A percentile compares a stretch with the other conserved stretches of the same genome.
Conservation (phyloP, 352 stramenopile species). For the Globisporangium cylindrosporum region DNA sequence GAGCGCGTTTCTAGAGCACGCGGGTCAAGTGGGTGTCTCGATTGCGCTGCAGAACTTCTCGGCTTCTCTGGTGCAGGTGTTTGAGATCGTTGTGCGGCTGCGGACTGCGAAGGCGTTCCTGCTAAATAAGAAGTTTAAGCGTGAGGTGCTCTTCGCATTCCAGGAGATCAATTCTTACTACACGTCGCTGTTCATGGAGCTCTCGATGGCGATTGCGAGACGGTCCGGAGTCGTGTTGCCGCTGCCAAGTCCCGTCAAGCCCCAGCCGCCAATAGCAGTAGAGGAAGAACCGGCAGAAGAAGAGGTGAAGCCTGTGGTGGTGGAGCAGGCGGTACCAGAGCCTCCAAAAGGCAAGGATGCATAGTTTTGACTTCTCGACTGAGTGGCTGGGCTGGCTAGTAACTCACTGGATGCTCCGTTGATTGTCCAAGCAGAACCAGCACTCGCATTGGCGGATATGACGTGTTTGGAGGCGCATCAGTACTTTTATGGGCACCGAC, state of each 20-base stretch:
- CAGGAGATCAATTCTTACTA: conserved; percentile 88
- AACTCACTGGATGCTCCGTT: background rate
- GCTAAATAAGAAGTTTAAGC: conserved; percentile 78
- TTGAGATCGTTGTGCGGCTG: conserved; percentile 49
- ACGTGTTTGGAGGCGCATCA: conserved; percentile 64
- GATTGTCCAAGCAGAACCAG: background rate
- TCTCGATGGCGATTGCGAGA: conserved; percentile 66
- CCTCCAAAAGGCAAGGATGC: background rate
- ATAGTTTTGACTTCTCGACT: background rate
- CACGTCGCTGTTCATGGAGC: conserved; percentile 79
- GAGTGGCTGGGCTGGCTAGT: background rate
- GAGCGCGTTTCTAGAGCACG: conserved; percentile 53
- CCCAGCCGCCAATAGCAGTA: conserved; percentile 11
- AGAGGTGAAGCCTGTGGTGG: background rate
- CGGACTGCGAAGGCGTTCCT: conserved; percentile 57
- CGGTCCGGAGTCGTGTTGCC: conserved; percentile 46
- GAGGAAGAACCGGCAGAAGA: conserved; percentile 9
- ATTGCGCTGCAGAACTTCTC: conserved; percentile 79
- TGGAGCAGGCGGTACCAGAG: conserved; percentile 2
- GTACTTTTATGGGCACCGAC: conserved; percentile 61
- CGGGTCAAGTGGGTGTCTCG: conserved; percentile 42
- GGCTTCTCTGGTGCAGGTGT: conserved; percentile 55
- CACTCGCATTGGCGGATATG: conserved; percentile 15
- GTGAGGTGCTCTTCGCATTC: conserved; percentile 72
- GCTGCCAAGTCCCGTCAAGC: conserved; percentile 37